Evolutionary conservation across 208 protist species (phyloP), one percentile per base, ranked within the genome.

Genomic region (Leishmania amazonensis): DNA sequence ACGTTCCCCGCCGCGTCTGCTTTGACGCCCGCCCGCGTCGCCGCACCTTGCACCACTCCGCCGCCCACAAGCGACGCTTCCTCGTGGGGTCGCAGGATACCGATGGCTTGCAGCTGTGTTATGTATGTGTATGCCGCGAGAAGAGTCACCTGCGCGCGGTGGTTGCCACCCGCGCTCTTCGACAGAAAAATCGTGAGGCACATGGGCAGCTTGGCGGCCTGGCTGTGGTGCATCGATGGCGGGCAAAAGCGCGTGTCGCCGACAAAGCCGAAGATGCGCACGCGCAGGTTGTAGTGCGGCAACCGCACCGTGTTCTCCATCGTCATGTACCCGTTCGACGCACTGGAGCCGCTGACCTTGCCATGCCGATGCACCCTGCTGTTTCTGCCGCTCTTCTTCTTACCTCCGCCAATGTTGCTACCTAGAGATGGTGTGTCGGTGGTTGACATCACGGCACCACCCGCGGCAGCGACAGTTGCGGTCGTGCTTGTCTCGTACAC

Each of bases 241-340:
- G 87, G 83, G 75, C 87, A 91, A 76, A 87, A 88, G 31, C 84
- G 83, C 8, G 85, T 89, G 74, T 94, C 89, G 15, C 91, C 91
- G 65, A 94, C 87, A 65, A 94, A 94, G 78, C 88, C 91, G 45
- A 92, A 89, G 65, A 94, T 89, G 47, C 85, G 81, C 15, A 91
- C 83, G 51, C 84, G 84, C 62, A 90, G 40, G 76, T 84, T 87
- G 65, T 83, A 79, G 60, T 86, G 81, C 31, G 84, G 84, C 54
- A 94, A 68, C 40, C 85, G 81, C 8, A 88, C 83, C n/a, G 85
- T 85, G 80, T 87, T 88, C 47, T 88, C 86, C 21, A 86, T 76
- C 24, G 80, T 91, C 85, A 88, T 88, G 65, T 78, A 80, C n/a
- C 68, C 79, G 54, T 74, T 79, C 42, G 8, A 70, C 53, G 73